phyloP scores from a whole-genome alignment of 192 early-diverging fungal genomes.

The Entomortierella parvispora region DNA sequence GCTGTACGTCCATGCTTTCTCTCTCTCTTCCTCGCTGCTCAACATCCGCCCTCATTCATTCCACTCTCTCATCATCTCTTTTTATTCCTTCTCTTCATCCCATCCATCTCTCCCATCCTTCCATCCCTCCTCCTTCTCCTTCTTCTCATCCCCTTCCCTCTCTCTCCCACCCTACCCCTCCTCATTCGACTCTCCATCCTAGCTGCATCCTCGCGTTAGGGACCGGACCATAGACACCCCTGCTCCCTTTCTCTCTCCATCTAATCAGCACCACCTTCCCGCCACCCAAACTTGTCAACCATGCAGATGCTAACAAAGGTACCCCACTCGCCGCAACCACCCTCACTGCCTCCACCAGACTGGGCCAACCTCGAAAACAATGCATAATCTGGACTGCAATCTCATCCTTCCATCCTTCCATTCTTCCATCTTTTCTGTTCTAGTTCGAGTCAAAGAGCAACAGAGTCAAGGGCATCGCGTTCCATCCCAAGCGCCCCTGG shows the following conservation, averaged over 20 bases:
- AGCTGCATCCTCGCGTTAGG: too few species aligned
- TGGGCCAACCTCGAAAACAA: background rate
- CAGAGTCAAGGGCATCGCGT: constrained; percentile 95
- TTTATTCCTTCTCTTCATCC: too few species aligned
- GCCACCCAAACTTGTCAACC: constrained; percentile 21
- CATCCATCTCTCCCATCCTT: background rate
- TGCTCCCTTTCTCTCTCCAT: background rate
- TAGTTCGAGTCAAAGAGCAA: constrained; percentile 99
- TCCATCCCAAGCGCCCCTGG: constrained; percentile 99
- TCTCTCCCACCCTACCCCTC: background rate
- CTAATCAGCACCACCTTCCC: background rate
- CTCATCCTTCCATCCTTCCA: too few species aligned
- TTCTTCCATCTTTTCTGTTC: background rate
- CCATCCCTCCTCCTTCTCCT: too few species aligned
- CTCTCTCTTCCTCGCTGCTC: background rate
- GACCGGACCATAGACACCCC: too few species aligned
- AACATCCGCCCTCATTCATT: too few species aligned
- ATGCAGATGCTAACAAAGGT: constrained; percentile 89
- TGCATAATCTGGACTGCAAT: background rate
- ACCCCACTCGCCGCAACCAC: constrained; percentile 3
- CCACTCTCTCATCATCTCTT: too few species aligned
- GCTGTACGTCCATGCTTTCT: background rate
- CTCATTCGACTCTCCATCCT: background rate
- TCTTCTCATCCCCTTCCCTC: background rate
- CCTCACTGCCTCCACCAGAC: background rate